Conservation (phyloP, 2,329 filamentous ascomycete genomes). For the Penicillium sp. region DNA sequence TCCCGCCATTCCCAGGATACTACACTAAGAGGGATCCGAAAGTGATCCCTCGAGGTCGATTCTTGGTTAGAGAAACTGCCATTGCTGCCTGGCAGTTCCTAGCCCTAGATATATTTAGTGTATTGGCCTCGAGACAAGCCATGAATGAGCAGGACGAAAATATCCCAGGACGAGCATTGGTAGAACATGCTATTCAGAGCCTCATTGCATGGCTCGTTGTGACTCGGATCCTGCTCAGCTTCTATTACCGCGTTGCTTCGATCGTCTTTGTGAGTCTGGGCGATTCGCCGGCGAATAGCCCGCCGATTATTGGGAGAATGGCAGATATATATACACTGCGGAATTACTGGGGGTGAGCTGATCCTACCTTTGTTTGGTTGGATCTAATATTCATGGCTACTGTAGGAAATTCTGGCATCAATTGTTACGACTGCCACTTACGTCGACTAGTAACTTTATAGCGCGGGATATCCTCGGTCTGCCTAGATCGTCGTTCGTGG, state of each 20-base stretch:
- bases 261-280: conserved; percentile 17
- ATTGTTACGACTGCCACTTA: conserved; percentile 23
- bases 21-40: conserved; percentile 2
- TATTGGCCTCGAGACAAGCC: neutral
- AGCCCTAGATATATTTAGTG: conserved; percentile 9
- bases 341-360: conserved; percentile 28
- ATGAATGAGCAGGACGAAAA: neutral
- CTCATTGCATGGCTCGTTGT: conserved; percentile 15
- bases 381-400: neutral
- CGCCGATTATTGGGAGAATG: conserved; percentile 23
- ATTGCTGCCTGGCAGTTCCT: conserved; percentile 23
- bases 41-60: conserved; percentile 5
- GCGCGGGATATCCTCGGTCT: conserved; percentile 18
- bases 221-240: conserved; percentile 17
- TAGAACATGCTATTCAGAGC: conserved; percentile 7
- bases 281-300: conserved; percentile 18
- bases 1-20: conserved; percentile 15
- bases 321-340: conserved; percentile 25
- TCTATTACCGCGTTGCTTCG: conserved; percentile 17
- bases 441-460: conserved; percentile 17
- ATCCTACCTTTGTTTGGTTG: neutral
- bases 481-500: conserved; percentile 14
- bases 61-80: conserved; percentile 17
- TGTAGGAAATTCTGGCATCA: conserved; percentile 31
- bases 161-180: conserved; percentile 10